Base-by-base conservation (phyloP, 805 yeast genomes). In the Vanderwaltozyma polyspora region DNA sequence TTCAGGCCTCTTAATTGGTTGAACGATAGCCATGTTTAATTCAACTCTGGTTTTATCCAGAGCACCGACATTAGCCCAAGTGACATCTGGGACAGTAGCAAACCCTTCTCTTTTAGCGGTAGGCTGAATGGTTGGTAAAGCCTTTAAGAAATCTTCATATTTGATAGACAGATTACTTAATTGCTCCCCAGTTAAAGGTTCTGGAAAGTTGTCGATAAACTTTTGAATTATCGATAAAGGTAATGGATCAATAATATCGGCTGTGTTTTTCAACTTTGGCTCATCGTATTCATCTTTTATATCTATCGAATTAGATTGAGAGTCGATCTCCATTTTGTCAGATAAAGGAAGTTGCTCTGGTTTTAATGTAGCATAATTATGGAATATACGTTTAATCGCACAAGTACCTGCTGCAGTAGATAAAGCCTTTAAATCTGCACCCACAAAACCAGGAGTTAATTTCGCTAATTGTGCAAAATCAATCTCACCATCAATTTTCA, bases 81-180 rank as follows among this genome's bases (percentile, higher is more conserved):
- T 76, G 3, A 91, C 95, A 55, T 91, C 97, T 0, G 98, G 98
- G 10, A 91, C 93, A 0, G 97, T 91, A 0, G 98, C 96, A 60
- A 91, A 91, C 1, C 98, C 98, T 66, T 91, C 98, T 56, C 98
- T 78, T 52, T 87, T 89, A 1, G 96, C 94, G 0, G 96, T 84
- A 9, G 98, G 98, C 61, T 91, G 98, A 29, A 91, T 80, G 0
- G 87, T 76, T 3, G 97, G 96, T 26, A 91, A 60, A 1, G 97
- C 97, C 9, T 72, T 66, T 24, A 81, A 43, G 53, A 91, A 91
- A 55, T 91, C 98, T 11, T 71, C 78, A 42, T 75, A 77, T 2
- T 72, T 76, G 35, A 91, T 87, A 4, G 80, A 70, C 28, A 91
- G 61, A 11, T 87, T 82, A 13, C 66, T 77, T 21, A 91, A 65